phyloP scores from a whole-genome alignment of 371 early-diverging fungal species.

The Rhizopus arrhizus region DNA sequence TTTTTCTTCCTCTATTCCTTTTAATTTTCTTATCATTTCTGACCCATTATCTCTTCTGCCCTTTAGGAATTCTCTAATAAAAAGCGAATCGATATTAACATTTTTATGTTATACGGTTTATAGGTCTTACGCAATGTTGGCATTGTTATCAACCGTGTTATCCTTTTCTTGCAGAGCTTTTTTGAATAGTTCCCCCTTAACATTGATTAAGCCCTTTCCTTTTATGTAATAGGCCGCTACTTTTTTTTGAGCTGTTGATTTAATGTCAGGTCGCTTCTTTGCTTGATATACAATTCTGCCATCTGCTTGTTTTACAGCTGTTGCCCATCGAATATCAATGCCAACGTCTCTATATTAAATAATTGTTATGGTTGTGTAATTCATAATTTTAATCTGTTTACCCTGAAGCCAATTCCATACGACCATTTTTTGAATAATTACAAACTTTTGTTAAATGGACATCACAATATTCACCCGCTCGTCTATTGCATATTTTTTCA shows the following conservation, averaged over 20 bases:
- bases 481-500: slow-evolving; percentile 18
- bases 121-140: slow-evolving; percentile 11
- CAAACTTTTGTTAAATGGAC: slow-evolving; percentile 34
- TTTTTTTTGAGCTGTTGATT: slow-evolving; percentile 1
- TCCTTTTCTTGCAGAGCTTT: slow-evolving; percentile 11
- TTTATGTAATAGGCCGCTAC: slow-evolving; percentile 32
- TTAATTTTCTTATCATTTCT: slow-evolving; percentile 43
- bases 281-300: slow-evolving; percentile 17
- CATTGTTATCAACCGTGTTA: slow-evolving; percentile 5
- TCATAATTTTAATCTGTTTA: slow-evolving; percentile 7
- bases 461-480: slow-evolving; percentile 47
- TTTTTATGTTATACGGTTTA: background rate
- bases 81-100: slow-evolving; percentile 13
- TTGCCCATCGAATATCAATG: slow-evolving; percentile 44
- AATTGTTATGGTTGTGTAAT: background rate
- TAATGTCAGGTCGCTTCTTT: slow-evolving; percentile 12
- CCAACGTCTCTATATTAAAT: slow-evolving; percentile 27
- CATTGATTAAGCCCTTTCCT: slow-evolving; percentile 30
- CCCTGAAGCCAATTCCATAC: slow-evolving; percentile 55
- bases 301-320: slow-evolving; percentile 12
- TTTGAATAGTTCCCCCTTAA: slow-evolving; percentile 30
- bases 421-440: slow-evolving; percentile 39
- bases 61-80: slow-evolving; percentile 36
- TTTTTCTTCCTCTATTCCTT: slow-evolving; percentile 38
- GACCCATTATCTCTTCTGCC: slow-evolving; percentile 45